phyloP scores from a whole-genome alignment of 2,329 filamentous ascomycete genomes.

The Sphaceloma murrayae region DNA sequence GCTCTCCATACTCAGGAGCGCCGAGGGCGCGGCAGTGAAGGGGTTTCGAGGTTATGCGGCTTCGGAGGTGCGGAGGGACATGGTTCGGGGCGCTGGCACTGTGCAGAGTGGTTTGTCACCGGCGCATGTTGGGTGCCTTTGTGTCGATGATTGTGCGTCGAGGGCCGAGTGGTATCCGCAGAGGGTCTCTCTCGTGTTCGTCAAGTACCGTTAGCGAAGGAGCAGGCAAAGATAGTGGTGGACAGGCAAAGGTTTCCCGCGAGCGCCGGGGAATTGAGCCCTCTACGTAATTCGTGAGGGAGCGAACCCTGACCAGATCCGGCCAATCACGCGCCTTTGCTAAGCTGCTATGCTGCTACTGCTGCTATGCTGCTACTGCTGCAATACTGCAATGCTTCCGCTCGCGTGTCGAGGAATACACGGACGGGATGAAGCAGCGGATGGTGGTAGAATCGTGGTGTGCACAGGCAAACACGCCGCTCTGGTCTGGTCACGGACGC shows the following conservation, averaged over 20 bases:
- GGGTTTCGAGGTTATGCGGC: not conserved
- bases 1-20: constrained; percentile 75
- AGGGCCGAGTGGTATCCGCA: not conserved
- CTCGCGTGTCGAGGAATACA: no score
- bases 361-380: no score
- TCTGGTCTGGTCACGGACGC: no score
- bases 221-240: constrained; percentile 1
- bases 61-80: constrained; percentile 1
- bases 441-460: no score
- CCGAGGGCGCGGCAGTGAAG: not conserved
- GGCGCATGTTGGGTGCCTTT: constrained; percentile 1
- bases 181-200: not conserved
- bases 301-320: not conserved
- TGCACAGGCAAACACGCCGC: no score
- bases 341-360: no score
- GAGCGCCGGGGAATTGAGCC: no score
- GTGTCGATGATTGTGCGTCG: not conserved
- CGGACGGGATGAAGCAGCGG: no score
- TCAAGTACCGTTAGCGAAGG: not conserved
- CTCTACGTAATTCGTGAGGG: constrained; percentile 3
- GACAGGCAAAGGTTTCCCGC: no score
- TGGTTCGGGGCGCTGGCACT: not conserved
- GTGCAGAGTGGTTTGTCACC: not conserved
- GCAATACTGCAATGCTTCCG: no score
- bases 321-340: not conserved